Evolutionary conservation across 1,139 yeast genomes (phyloP).

Genomic region (Scheffersomyces lignicola): DNA sequence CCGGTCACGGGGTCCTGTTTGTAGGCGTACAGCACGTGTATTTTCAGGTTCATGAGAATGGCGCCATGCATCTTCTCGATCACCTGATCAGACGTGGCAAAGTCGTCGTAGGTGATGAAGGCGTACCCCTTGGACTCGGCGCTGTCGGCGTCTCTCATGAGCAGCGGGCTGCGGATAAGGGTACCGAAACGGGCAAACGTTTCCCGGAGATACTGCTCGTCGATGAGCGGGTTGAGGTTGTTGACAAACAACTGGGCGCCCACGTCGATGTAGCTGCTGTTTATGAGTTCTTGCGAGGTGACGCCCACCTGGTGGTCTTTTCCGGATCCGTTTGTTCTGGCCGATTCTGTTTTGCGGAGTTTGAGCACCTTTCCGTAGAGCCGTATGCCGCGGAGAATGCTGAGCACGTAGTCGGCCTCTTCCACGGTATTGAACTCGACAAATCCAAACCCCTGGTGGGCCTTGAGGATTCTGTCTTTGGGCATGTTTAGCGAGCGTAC

Average conservation of each 20-base stretch:
- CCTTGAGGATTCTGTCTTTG: slow-evolving; percentile 67
- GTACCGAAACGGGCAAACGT: slow-evolving; percentile 75
- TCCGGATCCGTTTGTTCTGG: slow-evolving; percentile 7
- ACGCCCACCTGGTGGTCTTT: slow-evolving; percentile 6
- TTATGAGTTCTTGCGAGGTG: slow-evolving; percentile 8
- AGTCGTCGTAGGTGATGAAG: slow-evolving; percentile 58
- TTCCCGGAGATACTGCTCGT: slow-evolving; percentile 54
- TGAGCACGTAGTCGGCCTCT: slow-evolving; percentile 73
- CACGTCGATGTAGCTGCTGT: slow-evolving; percentile 39
- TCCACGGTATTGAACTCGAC: slow-evolving; percentile 61
- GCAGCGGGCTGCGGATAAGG: slow-evolving; percentile 50
- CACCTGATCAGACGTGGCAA: slow-evolving; percentile 72
- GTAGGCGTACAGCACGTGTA: slow-evolving; percentile 68
- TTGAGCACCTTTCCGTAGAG: slow-evolving; percentile 66
- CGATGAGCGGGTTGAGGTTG: slow-evolving; percentile 69
- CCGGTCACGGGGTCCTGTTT: slow-evolving; percentile 51
- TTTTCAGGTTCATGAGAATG: slow-evolving; percentile 64
- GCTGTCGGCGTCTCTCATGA: slow-evolving; percentile 49
- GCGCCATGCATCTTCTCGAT: slow-evolving; percentile 69
- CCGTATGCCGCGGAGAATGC: slow-evolving; percentile 60
- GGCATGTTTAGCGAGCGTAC: slow-evolving; percentile 72
- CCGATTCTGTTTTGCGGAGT: slow-evolving; percentile 42
- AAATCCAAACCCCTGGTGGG: slow-evolving; percentile 88
- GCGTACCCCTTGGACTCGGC: slow-evolving; percentile 67
- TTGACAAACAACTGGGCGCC: slow-evolving; percentile 80